A percentile compares a stretch with the other conserved stretches of the same genome.
These are phyloP conservation scores for Ephemerocybe angulata DNA, from an alignment of 768 basidiomycete species.

Conservation along the genomic window DNA sequence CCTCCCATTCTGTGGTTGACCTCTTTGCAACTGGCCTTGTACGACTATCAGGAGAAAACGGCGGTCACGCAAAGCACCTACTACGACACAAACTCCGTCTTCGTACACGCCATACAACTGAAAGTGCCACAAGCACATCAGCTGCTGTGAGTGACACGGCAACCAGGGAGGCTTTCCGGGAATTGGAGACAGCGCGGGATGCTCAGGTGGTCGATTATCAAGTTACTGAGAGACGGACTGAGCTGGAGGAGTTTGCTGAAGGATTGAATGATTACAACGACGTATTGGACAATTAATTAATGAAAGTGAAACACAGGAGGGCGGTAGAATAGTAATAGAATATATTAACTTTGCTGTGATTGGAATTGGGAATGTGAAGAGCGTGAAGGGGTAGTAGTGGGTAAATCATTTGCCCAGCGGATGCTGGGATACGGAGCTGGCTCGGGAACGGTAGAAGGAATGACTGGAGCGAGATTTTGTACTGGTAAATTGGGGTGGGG, in stretches of 20 bases:
- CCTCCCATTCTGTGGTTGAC: constrained; percentile 3
- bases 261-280: background rate
- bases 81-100: constrained; percentile 8
- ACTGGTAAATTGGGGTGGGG: too few relatives aligned
- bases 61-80: constrained; percentile 14
- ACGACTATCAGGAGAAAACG: constrained; percentile 5
- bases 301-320: too few relatives aligned
- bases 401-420: too few relatives aligned
- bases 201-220: background rate
- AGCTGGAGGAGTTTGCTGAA: background rate
- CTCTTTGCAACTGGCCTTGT: constrained; percentile 2
- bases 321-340: too few relatives aligned
- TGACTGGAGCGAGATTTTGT: too few relatives aligned
- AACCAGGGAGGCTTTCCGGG: background rate
- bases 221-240: background rate
- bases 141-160: background rate
- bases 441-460: too few relatives aligned
- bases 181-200: background rate
- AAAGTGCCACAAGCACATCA: background rate
- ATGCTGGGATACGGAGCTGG: too few relatives aligned
- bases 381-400: too few relatives aligned
- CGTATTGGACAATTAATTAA: too few relatives aligned
- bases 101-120: constrained; percentile 3
- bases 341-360: too few relatives aligned
- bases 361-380: too few relatives aligned